Percentiles rank a stretch among this genome's conserved stretches.
Evolutionary conservation across 2,329 filamentous ascomycete species (phyloP).

Genomic region (Xylaria sp.): DNA sequence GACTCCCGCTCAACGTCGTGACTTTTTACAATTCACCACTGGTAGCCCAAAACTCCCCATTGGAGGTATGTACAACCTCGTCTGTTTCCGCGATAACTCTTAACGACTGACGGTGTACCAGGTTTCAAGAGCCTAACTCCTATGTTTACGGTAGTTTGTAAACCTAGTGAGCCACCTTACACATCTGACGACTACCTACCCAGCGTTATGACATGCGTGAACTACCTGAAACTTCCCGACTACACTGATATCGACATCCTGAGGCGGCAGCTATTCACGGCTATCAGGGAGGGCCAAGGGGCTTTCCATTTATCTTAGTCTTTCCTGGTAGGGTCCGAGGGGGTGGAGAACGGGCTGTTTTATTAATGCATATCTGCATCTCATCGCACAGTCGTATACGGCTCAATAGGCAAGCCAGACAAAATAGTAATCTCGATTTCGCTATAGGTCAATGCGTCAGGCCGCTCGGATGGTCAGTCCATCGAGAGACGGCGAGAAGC

Average conservation of each 20-base stretch:
- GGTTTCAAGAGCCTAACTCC: conserved; percentile 97
- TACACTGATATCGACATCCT: conserved; percentile 84
- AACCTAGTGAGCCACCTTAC: conserved; percentile 94
- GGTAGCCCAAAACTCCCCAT: conserved; percentile 98
- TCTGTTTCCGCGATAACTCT: not conserved
- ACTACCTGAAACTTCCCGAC: conserved; percentile 97
- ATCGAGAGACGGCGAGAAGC: conserved; percentile 23
- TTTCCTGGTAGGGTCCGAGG: not conserved
- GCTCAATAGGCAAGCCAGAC: conserved; percentile 29
- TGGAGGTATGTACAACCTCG: conserved; percentile 74
- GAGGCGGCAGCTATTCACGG: conserved; percentile 80
- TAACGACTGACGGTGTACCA: conserved; percentile 57
- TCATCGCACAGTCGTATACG: conserved; percentile 35
- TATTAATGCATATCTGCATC: conserved; percentile 36
- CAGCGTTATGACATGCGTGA: conserved; percentile 99
- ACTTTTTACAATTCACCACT: conserved; percentile 97
- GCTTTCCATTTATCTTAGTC: conserved; percentile 92
- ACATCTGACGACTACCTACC: conserved; percentile 97
- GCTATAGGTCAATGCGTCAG: conserved; percentile 32
- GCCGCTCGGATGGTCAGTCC: conserved; percentile 8
- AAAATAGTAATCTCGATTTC: conserved; percentile 35
- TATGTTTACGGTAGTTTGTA: conserved; percentile 99
- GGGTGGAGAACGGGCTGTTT: conserved; percentile 23
- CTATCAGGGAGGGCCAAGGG: conserved; percentile 94
- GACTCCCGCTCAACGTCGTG: conserved; percentile 77